Evolutionary conservation across 768 basidiomycete genomes (phyloP).

Genomic region (Pisolithus albus): DNA sequence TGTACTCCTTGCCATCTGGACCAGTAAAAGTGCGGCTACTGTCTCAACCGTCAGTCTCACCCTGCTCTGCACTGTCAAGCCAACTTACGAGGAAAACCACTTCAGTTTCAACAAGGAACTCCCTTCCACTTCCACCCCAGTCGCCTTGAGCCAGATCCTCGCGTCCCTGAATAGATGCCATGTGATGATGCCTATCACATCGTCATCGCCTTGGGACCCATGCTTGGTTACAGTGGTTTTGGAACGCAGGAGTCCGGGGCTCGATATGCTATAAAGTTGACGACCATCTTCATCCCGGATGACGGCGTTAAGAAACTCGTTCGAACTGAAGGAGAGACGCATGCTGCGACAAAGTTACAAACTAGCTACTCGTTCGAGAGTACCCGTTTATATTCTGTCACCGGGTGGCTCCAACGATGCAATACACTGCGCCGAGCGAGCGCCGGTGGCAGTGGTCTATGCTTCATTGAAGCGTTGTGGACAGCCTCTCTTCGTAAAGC

Average conservation of each 20-base stretch:
- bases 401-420: no score
- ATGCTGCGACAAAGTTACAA: no score
- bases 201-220: constrained; percentile 4
- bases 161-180: constrained; percentile 14
- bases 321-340: no score
- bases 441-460: no score
- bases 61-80: not conserved
- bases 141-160: constrained; percentile 17
- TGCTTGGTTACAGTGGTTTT: constrained; percentile 24
- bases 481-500: no score
- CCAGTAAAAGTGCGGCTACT: constrained; percentile 30
- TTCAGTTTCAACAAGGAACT: constrained; percentile 11
- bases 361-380: no score
- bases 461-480: no score
- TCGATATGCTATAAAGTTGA: not conserved
- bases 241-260: constrained; percentile 1
- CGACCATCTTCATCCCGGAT: no score
- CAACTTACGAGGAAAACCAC: constrained; percentile 13
- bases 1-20: constrained; percentile 27
- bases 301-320: no score
- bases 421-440: no score
- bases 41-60: not conserved
- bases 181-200: constrained; percentile 20
- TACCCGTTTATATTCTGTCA: no score
- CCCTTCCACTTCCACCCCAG: not conserved